These are phyloP conservation scores for Scheffersomyces lignicola DNA, from an alignment of 1,139 yeast species.

Conservation along the genomic window DNA sequence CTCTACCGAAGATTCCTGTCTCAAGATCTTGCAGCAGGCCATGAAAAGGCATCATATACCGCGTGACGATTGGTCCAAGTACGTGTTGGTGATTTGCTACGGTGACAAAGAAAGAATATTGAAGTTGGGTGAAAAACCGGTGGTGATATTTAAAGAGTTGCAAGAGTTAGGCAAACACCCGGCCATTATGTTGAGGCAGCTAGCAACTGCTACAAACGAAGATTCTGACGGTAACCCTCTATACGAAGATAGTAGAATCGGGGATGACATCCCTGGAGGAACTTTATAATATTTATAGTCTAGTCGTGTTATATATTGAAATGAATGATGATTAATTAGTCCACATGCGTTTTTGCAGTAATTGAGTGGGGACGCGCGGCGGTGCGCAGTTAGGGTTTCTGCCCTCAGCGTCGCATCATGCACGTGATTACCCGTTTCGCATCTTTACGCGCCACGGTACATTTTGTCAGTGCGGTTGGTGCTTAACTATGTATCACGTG, in stretches of 20 bases:
- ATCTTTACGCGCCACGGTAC: too few species aligned
- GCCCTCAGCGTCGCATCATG: too few species aligned
- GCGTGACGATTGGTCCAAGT: slow-evolving; percentile 83
- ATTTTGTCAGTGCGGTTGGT: too few species aligned
- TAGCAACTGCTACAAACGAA: slow-evolving; percentile 45
- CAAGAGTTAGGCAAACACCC: slow-evolving; percentile 89
- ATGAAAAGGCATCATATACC: slow-evolving; percentile 82
- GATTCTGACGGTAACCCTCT: slow-evolving; percentile 34
- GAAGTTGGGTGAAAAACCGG: slow-evolving; percentile 86
- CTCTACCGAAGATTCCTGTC: slow-evolving; percentile 89
- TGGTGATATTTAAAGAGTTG: slow-evolving; percentile 80
- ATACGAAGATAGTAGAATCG: slow-evolving; percentile 45
- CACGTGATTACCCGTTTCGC: too few species aligned
- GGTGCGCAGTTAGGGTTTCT: too few species aligned
- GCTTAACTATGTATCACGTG: too few species aligned
- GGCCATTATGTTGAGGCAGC: slow-evolving; percentile 86
- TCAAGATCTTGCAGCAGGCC: slow-evolving; percentile 85
- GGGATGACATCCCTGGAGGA: slow-evolving; percentile 58
- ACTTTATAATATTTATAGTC: slow-evolving; percentile 28
- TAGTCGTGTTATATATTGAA: background rate
- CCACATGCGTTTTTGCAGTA: slow-evolving; percentile 3
- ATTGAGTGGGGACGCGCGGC: background rate
- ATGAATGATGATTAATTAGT: background rate
- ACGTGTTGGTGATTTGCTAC: slow-evolving; percentile 85
- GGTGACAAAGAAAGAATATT: slow-evolving; percentile 88